Evolutionary conservation across 2,329 filamentous ascomycete species (phyloP), one percentile per base, ranked within the genome.

Genomic region (Stagonosporopsis cucurbitacearum): DNA sequence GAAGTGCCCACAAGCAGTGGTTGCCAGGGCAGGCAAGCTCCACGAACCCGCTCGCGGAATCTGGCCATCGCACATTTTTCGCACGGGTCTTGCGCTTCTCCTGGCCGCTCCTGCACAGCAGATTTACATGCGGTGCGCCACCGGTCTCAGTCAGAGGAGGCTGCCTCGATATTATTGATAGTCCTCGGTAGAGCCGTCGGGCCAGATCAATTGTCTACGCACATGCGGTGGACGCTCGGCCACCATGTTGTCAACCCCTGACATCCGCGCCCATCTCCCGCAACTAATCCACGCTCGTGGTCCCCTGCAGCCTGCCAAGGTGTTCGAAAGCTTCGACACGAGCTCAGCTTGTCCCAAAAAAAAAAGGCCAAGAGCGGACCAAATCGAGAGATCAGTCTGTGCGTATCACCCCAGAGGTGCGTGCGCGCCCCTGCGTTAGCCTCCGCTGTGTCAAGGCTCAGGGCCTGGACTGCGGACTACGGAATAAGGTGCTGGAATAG

Each of bases 201-300:
- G 39, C 32, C 15, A 39, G 41, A 32, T 32, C 12, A 26, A 22
- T 26, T 7, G 25, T 15, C 26, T 30, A 6, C 7, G 19, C 17
- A 28, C 36, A 40, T 13, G 36, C 30, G 43, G 20, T 26, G 30
- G n/a, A n/a, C 36, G 43, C 46, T 47, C 33, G 35, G 46, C 22
- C 42, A 49, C 17, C 33, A 45, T 40, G 32, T 30, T 20, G 39
- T 13, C 51, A n/a, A 19, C 45, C 51, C 50, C 50, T 54, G 44
- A 37, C 5, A 48, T 44, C 25, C 45, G 45, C 45, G 19, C 40
- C 20, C 22, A 36, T 25, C 25, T 39, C 40, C 49, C 40, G 45
- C 28, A 44, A 44, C 17, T 15, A 35, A 7, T 15, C 33, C 23
- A 19, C 8, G 35, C 45, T 49, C 45, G 35, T 35, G 40, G 25